Base-by-base conservation (phyloP, 2,329 filamentous ascomycete genomes). In the Aspergillus ruber region DNA sequence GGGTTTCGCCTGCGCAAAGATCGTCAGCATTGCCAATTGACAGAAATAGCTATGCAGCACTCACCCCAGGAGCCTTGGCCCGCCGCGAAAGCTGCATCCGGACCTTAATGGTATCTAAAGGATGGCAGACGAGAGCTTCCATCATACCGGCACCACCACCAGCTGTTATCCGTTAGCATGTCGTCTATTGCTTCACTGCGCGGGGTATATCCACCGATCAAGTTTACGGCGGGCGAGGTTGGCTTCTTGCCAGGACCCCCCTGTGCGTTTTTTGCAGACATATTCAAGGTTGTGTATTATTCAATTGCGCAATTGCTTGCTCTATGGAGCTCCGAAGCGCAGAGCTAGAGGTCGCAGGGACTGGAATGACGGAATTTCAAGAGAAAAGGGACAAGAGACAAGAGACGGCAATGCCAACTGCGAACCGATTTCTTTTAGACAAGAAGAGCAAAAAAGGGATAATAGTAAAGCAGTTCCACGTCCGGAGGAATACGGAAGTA, bases 121-220 rank as follows among this genome's bases (percentile, higher is more conserved):
- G 93, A 77, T 98, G 93, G 71, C 93, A 98, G 46, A 77, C 90
- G 53, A 98, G 83, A 43, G 93, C 93, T 74, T 98, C 93, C 90
- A 97, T 97, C 91, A 97, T 96, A 65, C 93, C 93, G 60, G 93
- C 93, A 71, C 89, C 89, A 67, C 93, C 93, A 67, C 93, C 93
- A 68, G 93, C 93, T 95, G 60, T 59, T 43, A 29, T 32, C n/a
- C 36, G 43, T 64, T 47, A 63, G 55, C 45, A 42, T 9, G 23
- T 21, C 9, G 9, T 21, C 18, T 7, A 25, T 29, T 42, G 39
- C 18, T 7, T 21, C 6, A 3, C 13, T 42, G 39, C 39, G 33
- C 18, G 8, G 25, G 45, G 41, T 47, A 42, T 33, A 63, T 79
- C 61, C 77, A 93, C 89, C 89, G 62, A 96, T 90, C 62, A 97